Percentiles rank a stretch among this genome's conserved stretches.
These are phyloP conservation scores for Paramecium sonneborni DNA, from an alignment of 73 alveolate genomes.

Conservation along the genomic window DNA sequence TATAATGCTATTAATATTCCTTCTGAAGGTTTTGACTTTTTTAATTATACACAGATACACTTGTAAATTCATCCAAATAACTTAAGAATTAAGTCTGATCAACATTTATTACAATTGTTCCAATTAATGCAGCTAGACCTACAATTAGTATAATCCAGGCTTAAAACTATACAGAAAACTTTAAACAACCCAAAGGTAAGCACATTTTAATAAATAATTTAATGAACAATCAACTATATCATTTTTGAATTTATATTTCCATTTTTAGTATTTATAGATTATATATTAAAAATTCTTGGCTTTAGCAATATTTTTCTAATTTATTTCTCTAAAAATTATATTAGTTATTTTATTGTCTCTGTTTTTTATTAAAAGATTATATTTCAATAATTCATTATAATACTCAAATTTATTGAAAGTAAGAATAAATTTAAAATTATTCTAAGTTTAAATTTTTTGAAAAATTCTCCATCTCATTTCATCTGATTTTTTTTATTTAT, in stretches of 20 bases:
- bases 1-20: not conserved
- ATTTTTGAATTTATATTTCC: not conserved
- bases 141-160: not conserved
- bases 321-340: too few species aligned
- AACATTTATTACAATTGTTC: not conserved
- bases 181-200: conserved; percentile 7
- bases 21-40: not conserved
- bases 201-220: conserved; percentile 3
- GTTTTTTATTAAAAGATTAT: too few species aligned
- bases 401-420: too few species aligned
- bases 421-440: too few species aligned
- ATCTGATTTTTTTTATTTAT: too few species aligned
- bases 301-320: too few species aligned
- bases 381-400: too few species aligned
- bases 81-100: not conserved
- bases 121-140: not conserved
- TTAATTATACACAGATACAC: not conserved
- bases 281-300: too few species aligned
- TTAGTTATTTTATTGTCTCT: too few species aligned
- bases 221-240: not conserved
- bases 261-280: not conserved
- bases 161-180: not conserved
- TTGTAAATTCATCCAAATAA: not conserved
- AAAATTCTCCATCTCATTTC: too few species aligned
- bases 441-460: too few species aligned